Base-by-base conservation (phyloP, 2,329 filamentous ascomycete species). In the Allantophomopsis lycopodina region DNA sequence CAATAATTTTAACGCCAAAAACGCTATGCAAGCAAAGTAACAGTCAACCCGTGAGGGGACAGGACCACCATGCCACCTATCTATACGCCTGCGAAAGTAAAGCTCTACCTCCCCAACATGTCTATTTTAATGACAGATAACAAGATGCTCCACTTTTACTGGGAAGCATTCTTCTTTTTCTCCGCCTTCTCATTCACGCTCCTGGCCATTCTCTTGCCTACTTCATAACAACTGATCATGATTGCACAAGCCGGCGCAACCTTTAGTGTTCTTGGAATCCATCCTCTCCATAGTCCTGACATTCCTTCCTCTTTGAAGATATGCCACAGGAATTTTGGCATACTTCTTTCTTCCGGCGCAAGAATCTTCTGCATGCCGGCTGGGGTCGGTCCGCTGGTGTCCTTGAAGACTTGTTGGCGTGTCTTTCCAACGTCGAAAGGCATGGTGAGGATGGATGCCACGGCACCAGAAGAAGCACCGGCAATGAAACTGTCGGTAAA, bases 381-480 rank as follows among this genome's bases (percentile, higher is more conserved):
- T n/a, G 60, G 53, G 2, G 58, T 56, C 4, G 55, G 48, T 7
- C 37, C 38, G 7, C 38, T 42, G n/a, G 47, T 54, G 45, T 91
- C 78, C 36, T 73, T 72, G 50, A 79, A 80, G 0, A 95, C 79
- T 58, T 98, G 91, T 42, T 88, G 88, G 15, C 91, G 71, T 4
- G 91, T 98, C 66, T 98, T 98, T 50, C 91, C 91, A 0, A 98
- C 91, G 53, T 98, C 91, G 51, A 98, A 98, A 0, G 91, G 91
- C 43, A 84, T 95, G 0, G 91, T 98, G 15, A 91, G 69, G 16
- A 95, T 72, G 1, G 89, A 88, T 0, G 91, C 87, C 20, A 91
- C 71, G 0, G 83, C 81, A 4, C 91, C 91, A 0, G 88, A 91
- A 2, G 73, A 59, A 1, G 86, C 86, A 14, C 91, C 91, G 0